Conservation (phyloP, 768 basidiomycete genomes). For the Termitomyces sp. region DNA sequence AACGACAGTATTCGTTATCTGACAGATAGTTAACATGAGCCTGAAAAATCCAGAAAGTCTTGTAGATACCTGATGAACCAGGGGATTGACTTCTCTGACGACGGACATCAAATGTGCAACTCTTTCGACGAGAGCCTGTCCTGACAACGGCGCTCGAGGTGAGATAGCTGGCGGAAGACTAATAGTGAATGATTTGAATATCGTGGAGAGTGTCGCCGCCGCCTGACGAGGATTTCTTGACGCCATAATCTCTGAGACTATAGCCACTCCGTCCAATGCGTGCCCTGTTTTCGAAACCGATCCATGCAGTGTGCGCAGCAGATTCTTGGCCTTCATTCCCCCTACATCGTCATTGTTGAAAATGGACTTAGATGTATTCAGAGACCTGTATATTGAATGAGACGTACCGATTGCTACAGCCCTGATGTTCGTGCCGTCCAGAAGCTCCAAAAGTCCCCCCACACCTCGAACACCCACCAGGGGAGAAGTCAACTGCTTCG, state of each 20-base stretch:
- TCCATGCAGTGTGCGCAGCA: slow-evolving; percentile 73
- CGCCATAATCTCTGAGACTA: slow-evolving; percentile 83
- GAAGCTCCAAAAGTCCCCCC: slow-evolving; percentile 56
- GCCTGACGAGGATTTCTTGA: slow-evolving; percentile 52
- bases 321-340: slow-evolving; percentile 79
- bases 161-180: slow-evolving; percentile 4
- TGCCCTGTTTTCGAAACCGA: slow-evolving; percentile 55
- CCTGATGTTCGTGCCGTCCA: slow-evolving; percentile 62
- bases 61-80: slow-evolving; percentile 71
- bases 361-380: background rate
- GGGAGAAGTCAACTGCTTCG: slow-evolving; percentile 67
- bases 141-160: background rate
- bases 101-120: slow-evolving; percentile 47
- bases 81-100: slow-evolving; percentile 53
- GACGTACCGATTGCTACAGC: slow-evolving; percentile 82
- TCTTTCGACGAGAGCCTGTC: slow-evolving; percentile 33
- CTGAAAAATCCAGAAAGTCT: background rate
- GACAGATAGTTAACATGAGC: background rate
- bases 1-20: slow-evolving; percentile 92
- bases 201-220: slow-evolving; percentile 39
- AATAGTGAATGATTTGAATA: slow-evolving; percentile 42
- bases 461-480: slow-evolving; percentile 72
- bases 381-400: background rate
- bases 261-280: slow-evolving; percentile 76
- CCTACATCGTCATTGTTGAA: slow-evolving; percentile 46